Evolutionary conservation across 208 protist species (phyloP), one percentile per base, ranked within the genome.

Genomic region (Acanthamoeba triangularis): DNA sequence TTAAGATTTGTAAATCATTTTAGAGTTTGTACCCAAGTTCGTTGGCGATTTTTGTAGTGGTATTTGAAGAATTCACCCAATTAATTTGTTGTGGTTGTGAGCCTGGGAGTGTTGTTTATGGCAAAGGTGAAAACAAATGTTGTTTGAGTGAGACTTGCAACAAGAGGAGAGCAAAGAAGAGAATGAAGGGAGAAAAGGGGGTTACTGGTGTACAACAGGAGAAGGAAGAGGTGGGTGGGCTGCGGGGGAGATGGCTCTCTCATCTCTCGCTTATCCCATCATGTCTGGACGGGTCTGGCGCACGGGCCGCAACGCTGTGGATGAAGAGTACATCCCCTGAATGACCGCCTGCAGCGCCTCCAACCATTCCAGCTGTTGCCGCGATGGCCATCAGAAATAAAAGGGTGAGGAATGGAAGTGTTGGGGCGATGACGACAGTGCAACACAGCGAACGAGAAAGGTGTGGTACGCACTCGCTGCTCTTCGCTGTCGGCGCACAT

Each of bases 401-500:
- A 72, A 72, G 65, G 0, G 65, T 37, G 23, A 28, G 30, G 18
- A 72, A 72, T 72, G 0, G 23, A 72, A 72, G 20, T 41, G 49
- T 54, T 54, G 49, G 49, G 13, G 49, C 49, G 7, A 18, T 25
- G 65, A 41, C 13, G 33, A 74, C 23, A 30, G 69, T 59, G 7
- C 52, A 59, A 59, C 52, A 59, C 59, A 7, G 30, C 23, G 25
- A 23, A n/a, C 20, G 63, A 10, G 11, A 2, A 16, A 52, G 37
- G 20, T 8, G 20, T 35, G 13, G 23, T 16, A 52, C 74, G 74
- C 74, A 82, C 74, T 82, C 74, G 33, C 41, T 82, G 74, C 37
- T 82, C 74, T 14, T 82, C 74, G 41, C 74, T 82, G 23, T 82
- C 74, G 37, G 74, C 74, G n/a, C 74, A 82, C 33, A 82, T 25